Evolutionary conservation across 2,329 filamentous ascomycete genomes (phyloP).

Genomic region (Trichophyton mentagrophytes): DNA sequence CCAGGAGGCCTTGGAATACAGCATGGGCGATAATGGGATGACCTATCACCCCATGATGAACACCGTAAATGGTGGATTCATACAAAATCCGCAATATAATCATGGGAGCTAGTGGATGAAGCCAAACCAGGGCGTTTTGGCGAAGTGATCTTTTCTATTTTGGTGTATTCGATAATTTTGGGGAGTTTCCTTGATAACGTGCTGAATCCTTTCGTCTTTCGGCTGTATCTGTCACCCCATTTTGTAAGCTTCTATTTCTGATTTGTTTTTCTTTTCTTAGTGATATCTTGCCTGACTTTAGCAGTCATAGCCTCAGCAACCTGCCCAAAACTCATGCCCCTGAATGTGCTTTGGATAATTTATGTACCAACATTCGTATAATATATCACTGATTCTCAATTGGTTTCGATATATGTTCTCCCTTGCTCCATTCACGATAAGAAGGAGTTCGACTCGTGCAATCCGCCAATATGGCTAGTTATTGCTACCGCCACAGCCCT

Average conservation of each 20-base stretch:
- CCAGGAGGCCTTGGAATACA: neutral
- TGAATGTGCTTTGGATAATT: neutral
- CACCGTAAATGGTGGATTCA: neutral
- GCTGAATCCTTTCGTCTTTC: neutral
- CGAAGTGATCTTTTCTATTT: neutral
- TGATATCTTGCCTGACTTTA: neutral
- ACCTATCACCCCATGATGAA: neutral
- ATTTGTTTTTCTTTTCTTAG: neutral
- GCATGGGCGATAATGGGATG: neutral
- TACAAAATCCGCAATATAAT: neutral
- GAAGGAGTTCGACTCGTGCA: neutral
- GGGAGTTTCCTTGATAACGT: neutral
- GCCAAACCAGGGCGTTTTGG: neutral
- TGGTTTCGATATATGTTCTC: neutral
- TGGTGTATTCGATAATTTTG: neutral
- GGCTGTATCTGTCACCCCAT: neutral
- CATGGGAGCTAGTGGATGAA: neutral
- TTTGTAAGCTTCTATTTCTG: neutral
- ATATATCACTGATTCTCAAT: neutral
- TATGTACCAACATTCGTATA: neutral
- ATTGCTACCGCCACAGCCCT: neutral
- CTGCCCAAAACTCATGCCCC: neutral
- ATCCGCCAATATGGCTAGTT: no score
- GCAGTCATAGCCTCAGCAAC: neutral
- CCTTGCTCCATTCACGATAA: neutral